These are phyloP conservation scores for Dendrobium chrysotoxum DNA, from an alignment of 106 monocot genomes.

Conservation along the genomic window DNA sequence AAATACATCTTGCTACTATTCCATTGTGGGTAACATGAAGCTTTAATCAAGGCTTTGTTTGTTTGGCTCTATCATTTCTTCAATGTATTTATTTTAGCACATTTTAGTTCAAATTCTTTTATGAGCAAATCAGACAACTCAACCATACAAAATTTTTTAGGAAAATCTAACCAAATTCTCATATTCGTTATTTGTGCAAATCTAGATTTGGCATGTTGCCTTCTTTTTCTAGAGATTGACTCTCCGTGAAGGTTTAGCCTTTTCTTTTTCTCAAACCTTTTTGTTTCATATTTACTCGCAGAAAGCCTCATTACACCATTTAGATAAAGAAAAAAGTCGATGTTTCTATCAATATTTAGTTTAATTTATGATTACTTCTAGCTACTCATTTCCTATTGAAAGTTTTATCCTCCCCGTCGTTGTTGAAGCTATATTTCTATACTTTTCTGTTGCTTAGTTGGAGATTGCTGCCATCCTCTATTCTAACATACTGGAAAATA, in stretches of 20 bases:
- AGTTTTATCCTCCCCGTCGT: neutral
- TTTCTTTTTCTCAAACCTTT: neutral
- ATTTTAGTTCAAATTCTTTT: neutral
- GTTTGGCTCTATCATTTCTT: neutral
- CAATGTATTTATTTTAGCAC: neutral
- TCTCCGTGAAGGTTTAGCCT: neutral
- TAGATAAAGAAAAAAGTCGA: neutral
- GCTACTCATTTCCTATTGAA: neutral
- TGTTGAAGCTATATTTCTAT: neutral
- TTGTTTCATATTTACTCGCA: neutral
- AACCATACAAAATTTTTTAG: neutral
- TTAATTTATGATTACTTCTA: neutral
- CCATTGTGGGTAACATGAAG: neutral
- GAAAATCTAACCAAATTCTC: neutral
- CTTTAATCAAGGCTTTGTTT: neutral
- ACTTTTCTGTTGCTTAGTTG: neutral
- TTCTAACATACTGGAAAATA: neutral
- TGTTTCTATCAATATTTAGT: neutral
- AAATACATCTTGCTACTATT: neutral
- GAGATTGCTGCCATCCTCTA: neutral
- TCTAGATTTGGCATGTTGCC: neutral
- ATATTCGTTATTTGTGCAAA: neutral
- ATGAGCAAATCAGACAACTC: too few relatives aligned
- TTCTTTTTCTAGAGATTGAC: neutral
- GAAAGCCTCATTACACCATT: neutral